Evolutionary conservation across 371 early-diverging fungal genomes (phyloP).

Genomic region (Massospora cicadina): DNA sequence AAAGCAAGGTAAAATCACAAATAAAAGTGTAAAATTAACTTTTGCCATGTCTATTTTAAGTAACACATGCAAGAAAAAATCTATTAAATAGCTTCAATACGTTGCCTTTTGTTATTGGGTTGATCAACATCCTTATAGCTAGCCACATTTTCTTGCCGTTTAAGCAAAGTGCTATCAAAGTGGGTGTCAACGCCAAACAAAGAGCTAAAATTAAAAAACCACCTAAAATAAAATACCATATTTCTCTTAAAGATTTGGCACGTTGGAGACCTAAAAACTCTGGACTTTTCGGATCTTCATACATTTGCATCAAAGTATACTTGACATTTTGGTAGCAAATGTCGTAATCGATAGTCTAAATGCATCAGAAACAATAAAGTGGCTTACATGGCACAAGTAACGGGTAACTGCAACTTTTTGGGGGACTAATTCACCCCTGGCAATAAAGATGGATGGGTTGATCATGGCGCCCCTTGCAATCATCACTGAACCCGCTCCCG

Average conservation of each 20-base stretch:
- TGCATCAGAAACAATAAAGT: background rate
- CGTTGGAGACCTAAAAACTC: background rate
- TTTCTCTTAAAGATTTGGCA: conserved; percentile 9
- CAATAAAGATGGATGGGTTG: conserved; percentile 68
- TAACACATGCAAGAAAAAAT: no score
- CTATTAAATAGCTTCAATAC: background rate
- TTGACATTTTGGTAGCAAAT: conserved; percentile 70
- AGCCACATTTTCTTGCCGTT: background rate
- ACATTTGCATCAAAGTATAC: conserved; percentile 75
- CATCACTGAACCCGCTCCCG: conserved; percentile 56
- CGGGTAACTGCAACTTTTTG: conserved; percentile 28
- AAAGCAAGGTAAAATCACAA: no score
- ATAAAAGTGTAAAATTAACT: no score
- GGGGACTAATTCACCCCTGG: conserved; percentile 32
- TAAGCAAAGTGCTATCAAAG: background rate
- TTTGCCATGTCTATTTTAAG: no score
- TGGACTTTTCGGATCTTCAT: conserved; percentile 22
- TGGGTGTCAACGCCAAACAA: background rate
- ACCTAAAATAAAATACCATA: conserved; percentile 9
- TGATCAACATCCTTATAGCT: background rate
- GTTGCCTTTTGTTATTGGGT: background rate
- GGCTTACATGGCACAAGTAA: conserved; percentile 42
- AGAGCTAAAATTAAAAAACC: background rate
- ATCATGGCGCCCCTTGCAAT: conserved; percentile 69
- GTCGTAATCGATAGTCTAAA: conserved; percentile 23